Evolutionary conservation across 805 yeast species (phyloP), one percentile per base, ranked within the genome.

Genomic region (Kluyveromyces aestuarii): DNA sequence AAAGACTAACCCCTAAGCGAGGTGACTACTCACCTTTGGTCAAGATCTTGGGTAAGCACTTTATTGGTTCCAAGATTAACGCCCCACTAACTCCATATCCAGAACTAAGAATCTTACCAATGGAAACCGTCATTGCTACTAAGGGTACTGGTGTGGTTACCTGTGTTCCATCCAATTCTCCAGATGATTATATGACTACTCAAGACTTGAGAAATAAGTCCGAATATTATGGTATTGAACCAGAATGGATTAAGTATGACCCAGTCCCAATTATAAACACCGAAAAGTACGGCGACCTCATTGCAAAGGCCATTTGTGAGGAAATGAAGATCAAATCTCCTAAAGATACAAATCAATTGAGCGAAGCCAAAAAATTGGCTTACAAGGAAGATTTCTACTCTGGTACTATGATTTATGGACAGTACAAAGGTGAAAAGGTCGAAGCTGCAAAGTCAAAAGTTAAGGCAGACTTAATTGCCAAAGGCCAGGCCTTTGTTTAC

Each of bases 61-160:
- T 93, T 58, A 76, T 93, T 59, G 99, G 99, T 41, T 80, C 97
- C 41, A 81, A 81, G 71, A 85, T 93, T 61, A 70, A 73, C 56
- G 95, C 98, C 36, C 98, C 98, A 48, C 72, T 85, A 57, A 79
- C 96, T 11, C 75, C 74, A 19, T 73, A 81, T 66, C 72, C 79
- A 47, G 79, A 82, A 57, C 73, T 93, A 55, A 77, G 93, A 60
- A 84, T 93, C 49, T 77, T 93, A 56, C 99, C 99, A 58, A 93
- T 93, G 99, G 98, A 91, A 70, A 88, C 97, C 37, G 91, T 93
- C 48, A 75, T 91, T 67, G 95, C 96, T 39, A 76, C 81, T 49
- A 93, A 93, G 74, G 99, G 99, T 78, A 93, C 98, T 42, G 99
- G 98, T 74, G 97, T 93, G 42, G 99, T 93, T 50, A 91, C 98